phyloP scores from a whole-genome alignment of 208 protist species.

The Leishmania tropica region DNA sequence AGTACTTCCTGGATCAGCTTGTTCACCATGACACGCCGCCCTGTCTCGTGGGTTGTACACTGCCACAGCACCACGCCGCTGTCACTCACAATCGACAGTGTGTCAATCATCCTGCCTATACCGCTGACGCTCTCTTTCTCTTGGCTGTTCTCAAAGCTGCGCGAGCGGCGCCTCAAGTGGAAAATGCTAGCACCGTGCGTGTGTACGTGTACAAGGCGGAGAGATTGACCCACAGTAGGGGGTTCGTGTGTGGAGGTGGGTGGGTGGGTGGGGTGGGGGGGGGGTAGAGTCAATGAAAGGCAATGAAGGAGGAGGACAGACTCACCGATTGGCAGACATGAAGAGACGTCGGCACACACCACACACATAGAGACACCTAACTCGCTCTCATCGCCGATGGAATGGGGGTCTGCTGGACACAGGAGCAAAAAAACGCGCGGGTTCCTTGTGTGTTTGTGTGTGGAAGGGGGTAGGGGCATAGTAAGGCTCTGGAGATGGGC shows the following conservation, averaged over 20 bases:
- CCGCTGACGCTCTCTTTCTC: neutral
- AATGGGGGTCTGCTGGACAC: too few relatives aligned
- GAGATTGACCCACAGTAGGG: neutral
- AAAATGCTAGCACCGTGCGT: neutral
- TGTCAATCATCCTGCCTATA: constrained; percentile 91
- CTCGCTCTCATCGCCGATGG: too few relatives aligned
- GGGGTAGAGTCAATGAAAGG: too few relatives aligned
- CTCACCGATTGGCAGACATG: too few relatives aligned
- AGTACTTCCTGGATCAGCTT: constrained; percentile 92
- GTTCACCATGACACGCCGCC: constrained; percentile 90
- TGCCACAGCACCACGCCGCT: constrained; percentile 95
- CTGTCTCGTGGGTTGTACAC: constrained; percentile 45
- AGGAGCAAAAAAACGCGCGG: too few relatives aligned
- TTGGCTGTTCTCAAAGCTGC: neutral
- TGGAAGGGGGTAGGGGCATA: neutral
- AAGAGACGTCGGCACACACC: too few relatives aligned
- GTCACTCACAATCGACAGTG: constrained; percentile 92
- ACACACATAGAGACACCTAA: too few relatives aligned
- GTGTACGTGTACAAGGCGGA: neutral
- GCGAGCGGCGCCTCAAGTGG: neutral
- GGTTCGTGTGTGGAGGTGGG: too few relatives aligned
- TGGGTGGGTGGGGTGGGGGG: too few relatives aligned
- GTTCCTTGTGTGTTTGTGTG: neutral
- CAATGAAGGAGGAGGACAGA: too few relatives aligned
- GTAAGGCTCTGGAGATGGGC: neutral